Percentiles rank a stretch among this genome's conserved stretches.
These are phyloP conservation scores for Diaporthe vexans DNA, from an alignment of 2,329 filamentous ascomycete species.

Conservation along the genomic window DNA sequence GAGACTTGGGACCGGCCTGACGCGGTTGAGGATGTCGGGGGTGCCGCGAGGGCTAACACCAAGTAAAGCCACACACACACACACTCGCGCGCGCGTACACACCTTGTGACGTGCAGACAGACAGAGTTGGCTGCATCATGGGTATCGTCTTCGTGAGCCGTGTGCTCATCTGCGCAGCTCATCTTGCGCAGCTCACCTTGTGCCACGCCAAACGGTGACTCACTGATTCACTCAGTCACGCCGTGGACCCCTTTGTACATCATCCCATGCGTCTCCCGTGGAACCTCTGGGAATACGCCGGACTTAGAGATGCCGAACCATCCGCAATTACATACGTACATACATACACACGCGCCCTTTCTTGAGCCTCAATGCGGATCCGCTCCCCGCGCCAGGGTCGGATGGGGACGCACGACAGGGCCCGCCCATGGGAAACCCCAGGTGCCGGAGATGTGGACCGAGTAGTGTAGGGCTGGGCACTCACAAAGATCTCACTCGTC, in stretches of 20 bases:
- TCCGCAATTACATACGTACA: constrained; percentile 20
- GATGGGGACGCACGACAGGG: constrained; percentile 14
- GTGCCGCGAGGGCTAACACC: constrained; percentile 45
- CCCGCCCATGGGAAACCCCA: neutral
- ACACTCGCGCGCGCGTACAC: too few relatives aligned
- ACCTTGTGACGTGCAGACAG: neutral
- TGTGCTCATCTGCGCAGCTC: neutral
- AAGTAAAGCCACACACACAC: neutral
- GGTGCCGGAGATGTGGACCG: constrained; percentile 1
- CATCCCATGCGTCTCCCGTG: neutral
- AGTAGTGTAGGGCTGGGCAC: neutral
- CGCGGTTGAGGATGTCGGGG: constrained; percentile 79
- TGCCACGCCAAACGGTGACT: neutral
- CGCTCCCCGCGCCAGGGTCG: neutral
- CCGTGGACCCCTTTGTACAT: neutral
- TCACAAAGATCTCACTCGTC: constrained; percentile 12
- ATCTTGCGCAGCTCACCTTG: neutral
- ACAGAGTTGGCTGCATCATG: neutral
- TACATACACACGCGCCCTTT: neutral
- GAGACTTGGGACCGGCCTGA: constrained; percentile 80
- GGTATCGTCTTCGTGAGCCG: neutral
- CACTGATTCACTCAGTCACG: neutral
- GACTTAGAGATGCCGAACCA: neutral
- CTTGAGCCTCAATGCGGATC: constrained; percentile 31
- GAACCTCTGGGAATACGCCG: neutral